Evolutionary conservation across 352 stramenopile genomes (phyloP), one percentile per base, ranked within the genome.

Genomic region (Phytophthora colocasiae): DNA sequence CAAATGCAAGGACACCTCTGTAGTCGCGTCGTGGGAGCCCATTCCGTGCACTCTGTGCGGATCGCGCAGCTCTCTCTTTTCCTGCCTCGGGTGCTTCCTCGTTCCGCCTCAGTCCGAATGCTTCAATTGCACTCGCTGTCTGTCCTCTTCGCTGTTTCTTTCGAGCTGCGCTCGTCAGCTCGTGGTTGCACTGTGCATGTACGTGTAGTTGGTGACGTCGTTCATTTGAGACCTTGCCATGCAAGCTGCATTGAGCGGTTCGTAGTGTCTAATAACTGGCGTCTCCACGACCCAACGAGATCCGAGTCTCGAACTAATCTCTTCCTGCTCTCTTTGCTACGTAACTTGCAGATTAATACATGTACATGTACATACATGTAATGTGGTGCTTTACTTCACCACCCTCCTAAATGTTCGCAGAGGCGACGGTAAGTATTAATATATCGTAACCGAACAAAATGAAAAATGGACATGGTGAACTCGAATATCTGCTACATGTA

Each of bases 21-120:
- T 69, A 46, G 61, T 69, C 61, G 53, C 45, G 55, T 69, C 17
- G 61, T 69, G 41, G 19, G 36, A 17, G 51, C 19, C 59, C 59
- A 47, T 56, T 50, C 51, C 53, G 50, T 59, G 48, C 48, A 43
- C 22, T 54, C 31, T 27, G 32, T 56, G 40, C 56, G 47, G 53
- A 60, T 38, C 40, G 27, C 26, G 15, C 47, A 52, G 51, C 51
- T 57, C 48, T 29, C 63, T 71, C 49, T 68, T 65, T 63, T 58
- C 29, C 38, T 52, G 17, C 60, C 14, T 10, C 12, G 29, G 31
- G 31, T 36, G 31, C 31, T 34, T 31, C 31, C 31, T 15, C 22
- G 31, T 15, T 66, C 58, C 49, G 45, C 41, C 31, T 46, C 47
- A 10, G 40, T 66, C 36, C 39, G 50, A 39, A 22, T 65, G 19